Conservation (phyloP, 331 rosid genomes). For the Erythrophleum ivorense region DNA sequence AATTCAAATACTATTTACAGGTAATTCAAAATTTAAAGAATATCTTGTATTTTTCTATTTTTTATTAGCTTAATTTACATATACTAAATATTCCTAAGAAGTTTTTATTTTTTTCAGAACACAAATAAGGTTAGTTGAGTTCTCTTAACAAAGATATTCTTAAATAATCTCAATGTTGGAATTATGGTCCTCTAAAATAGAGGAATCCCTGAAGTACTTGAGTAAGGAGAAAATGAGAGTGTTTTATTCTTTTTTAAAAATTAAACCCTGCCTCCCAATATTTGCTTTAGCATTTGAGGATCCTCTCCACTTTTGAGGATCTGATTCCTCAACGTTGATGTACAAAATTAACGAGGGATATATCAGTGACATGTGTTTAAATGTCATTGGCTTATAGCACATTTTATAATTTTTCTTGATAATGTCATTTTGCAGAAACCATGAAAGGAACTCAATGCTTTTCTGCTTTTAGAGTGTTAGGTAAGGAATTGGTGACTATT, state of each 20-base stretch:
- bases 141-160: background rate
- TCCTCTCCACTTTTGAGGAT: no score
- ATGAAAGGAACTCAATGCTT: constrained; percentile 16
- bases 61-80: no score
- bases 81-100: no score
- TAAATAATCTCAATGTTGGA: background rate
- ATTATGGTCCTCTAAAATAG: no score
- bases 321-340: background rate
- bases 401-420: background rate
- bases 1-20: no score
- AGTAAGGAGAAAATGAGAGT: no score
- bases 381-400: background rate
- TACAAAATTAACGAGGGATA: background rate
- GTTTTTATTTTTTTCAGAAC: background rate
- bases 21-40: no score
- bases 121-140: constrained; percentile 17
- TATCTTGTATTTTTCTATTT: no score
- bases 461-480: constrained; percentile 38
- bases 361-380: background rate
- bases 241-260: no score
- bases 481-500: constrained; percentile 37
- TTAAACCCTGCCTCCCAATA: no score
- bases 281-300: no score
- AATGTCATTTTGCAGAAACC: constrained; percentile 26
- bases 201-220: no score